phyloP scores from a whole-genome alignment of 345 rosid species.

The Eucalyptus sp. region DNA sequence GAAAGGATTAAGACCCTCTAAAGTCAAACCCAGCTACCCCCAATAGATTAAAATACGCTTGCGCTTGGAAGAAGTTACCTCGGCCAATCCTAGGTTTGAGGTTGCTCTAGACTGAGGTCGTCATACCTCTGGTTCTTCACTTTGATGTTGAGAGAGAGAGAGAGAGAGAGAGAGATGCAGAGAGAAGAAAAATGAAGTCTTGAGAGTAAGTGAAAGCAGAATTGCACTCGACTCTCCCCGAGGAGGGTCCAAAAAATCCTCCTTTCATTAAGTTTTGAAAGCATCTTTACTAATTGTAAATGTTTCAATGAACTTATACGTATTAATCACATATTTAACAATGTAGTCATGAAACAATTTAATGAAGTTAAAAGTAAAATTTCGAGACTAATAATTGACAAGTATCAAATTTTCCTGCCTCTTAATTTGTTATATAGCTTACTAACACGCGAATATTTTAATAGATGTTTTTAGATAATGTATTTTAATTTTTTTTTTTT shows the following conservation, averaged over 20 bases:
- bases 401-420: background rate
- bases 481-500: background rate
- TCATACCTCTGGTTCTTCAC: background rate
- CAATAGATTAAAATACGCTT: background rate
- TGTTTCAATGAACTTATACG: background rate
- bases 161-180: background rate
- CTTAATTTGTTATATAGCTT: background rate
- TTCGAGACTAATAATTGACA: background rate
- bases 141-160: background rate
- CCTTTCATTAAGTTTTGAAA: background rate
- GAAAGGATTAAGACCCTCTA: background rate
- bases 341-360: too few relatives aligned
- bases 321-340: too few relatives aligned
- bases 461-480: background rate
- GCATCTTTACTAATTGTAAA: background rate
- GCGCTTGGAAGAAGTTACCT: background rate
- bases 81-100: background rate
- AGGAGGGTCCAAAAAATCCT: background rate
- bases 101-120: background rate
- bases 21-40: background rate
- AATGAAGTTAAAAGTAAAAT: background rate
- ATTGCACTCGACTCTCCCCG: background rate
- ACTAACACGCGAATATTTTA: background rate
- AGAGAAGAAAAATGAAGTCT: background rate
- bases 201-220: background rate